Evolutionary conservation across 2,329 filamentous ascomycete species (phyloP).

Genomic region (Pestalotiopsis sp.): DNA sequence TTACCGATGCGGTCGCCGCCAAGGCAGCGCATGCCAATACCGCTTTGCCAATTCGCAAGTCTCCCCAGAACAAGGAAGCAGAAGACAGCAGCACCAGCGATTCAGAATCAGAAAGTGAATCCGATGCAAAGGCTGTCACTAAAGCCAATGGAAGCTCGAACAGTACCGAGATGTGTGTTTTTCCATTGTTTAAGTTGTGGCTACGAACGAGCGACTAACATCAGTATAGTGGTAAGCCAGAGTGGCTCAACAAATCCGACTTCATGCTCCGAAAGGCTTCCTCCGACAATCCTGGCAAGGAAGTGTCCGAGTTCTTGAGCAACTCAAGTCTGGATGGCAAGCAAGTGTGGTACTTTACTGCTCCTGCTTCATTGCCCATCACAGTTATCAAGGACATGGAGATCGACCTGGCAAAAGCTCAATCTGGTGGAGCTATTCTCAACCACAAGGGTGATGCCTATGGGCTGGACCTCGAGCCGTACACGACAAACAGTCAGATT

Average conservation of each 20-base stretch:
- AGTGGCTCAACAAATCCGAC: slow-evolving; percentile 51
- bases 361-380: slow-evolving; percentile 70
- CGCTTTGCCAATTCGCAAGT: not conserved
- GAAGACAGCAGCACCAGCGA: slow-evolving; percentile 2
- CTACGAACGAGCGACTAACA: not conserved
- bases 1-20: not conserved
- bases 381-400: slow-evolving; percentile 67
- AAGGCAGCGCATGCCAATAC: not conserved
- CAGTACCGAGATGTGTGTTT: slow-evolving; percentile 25
- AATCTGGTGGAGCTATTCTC: slow-evolving; percentile 57
- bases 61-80: not conserved
- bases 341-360: slow-evolving; percentile 81
- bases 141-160: slow-evolving; percentile 20
- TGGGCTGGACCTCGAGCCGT: slow-evolving; percentile 56
- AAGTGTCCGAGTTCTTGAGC: slow-evolving; percentile 58
- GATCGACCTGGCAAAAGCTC: slow-evolving; percentile 58
- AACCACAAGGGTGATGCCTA: slow-evolving; percentile 67
- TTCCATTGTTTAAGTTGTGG: not conserved
- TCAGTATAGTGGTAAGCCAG: slow-evolving; percentile 29
- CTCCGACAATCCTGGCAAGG: slow-evolving; percentile 42
- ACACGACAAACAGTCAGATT: slow-evolving; percentile 53
- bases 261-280: slow-evolving; percentile 56
- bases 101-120: slow-evolving; percentile 18
- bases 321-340: slow-evolving; percentile 66
- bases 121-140: slow-evolving; percentile 18